Evolutionary conservation across 352 stramenopile species (phyloP).

Genomic region (Pythium pyrilobum): DNA sequence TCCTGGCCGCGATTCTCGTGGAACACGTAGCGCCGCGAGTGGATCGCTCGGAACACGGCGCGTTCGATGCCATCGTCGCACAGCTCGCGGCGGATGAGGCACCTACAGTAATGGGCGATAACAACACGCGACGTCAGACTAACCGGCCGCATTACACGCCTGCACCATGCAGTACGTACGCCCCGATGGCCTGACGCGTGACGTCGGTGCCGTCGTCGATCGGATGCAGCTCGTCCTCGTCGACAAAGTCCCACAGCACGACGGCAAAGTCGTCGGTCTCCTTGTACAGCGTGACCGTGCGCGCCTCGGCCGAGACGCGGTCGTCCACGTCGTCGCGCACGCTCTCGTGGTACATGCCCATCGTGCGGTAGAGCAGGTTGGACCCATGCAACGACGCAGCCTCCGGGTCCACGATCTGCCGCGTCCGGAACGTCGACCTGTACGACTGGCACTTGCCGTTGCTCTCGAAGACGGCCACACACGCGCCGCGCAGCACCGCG

Average conservation of each 20-base stretch:
- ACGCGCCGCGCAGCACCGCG: constrained; percentile 12
- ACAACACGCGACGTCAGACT: neutral
- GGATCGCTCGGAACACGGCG: neutral
- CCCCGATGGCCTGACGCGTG: constrained; percentile 8
- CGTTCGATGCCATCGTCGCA: constrained; percentile 2
- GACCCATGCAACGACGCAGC: neutral
- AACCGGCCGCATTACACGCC: neutral
- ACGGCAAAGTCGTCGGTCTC: constrained; percentile 17
- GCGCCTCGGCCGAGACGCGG: constrained; percentile 12
- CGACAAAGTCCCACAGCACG: constrained; percentile 27
- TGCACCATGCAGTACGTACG: neutral
- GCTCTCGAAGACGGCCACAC: constrained; percentile 17
- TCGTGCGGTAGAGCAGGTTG: neutral
- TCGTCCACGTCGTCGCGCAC: neutral
- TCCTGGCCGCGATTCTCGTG: too few relatives aligned
- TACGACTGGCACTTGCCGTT: constrained; percentile 23
- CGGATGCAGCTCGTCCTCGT: constrained; percentile 24
- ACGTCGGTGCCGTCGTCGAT: constrained; percentile 7
- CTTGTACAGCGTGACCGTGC: constrained; percentile 17
- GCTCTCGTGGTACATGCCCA: neutral
- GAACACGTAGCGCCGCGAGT: neutral
- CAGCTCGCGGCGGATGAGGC: neutral
- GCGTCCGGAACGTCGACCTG: constrained; percentile 8
- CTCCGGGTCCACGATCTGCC: constrained; percentile 11
- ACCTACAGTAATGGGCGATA: neutral